Base-by-base conservation (phyloP, 805 yeast genomes). In the Cyberlindnera japonica region DNA sequence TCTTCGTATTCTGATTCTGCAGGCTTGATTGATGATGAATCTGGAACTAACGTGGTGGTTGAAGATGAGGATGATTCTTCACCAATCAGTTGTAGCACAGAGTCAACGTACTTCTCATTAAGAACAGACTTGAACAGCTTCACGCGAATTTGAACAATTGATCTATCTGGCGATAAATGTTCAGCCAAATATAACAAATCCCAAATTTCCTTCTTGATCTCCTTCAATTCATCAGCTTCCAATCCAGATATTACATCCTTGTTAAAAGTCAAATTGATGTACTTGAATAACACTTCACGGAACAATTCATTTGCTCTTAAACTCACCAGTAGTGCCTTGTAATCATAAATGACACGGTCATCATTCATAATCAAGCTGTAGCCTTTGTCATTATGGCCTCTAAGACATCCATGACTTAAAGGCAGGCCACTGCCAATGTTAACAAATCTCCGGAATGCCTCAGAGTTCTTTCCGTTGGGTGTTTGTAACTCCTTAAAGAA, bases 271-370 rank as follows among this genome's bases (percentile, higher is more conserved):
- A 57, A 45, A 27, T 49, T 45, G 27, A 54, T 51, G 35, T 55
- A 56, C 21, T 45, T 54, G 19, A 57, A 37, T 21, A 56, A 26
- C 11, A 55, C 55, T 25, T 50, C 51, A 41, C 61, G 48, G 40
- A 58, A 52, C 8, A 61, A 30, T 40, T 59, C 64, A 43, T 57
- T 59, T 10, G 62, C 54, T 46, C 61, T 55, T 5, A 61, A 38
- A 27, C 57, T 50, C 15, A 50, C 45, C 5, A 55, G 30, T 3
- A 55, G 24, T 2, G 43, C 21, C 33, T 57, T 53, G 34, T 59
- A 51, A 33, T 57, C 62, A 25, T 36, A 25, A 16, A 33, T 36
- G 5, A 53, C 50, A 10, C 47, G 40, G 6, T 46, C 51, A 41
- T 61, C 65, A 16, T 42, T 48, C 22, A 54, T 26, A 12, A 58